Evolutionary conservation across 2,329 filamentous ascomycete species (phyloP), one percentile per base, ranked within the genome.

Genomic region (Elsinoe australis): DNA sequence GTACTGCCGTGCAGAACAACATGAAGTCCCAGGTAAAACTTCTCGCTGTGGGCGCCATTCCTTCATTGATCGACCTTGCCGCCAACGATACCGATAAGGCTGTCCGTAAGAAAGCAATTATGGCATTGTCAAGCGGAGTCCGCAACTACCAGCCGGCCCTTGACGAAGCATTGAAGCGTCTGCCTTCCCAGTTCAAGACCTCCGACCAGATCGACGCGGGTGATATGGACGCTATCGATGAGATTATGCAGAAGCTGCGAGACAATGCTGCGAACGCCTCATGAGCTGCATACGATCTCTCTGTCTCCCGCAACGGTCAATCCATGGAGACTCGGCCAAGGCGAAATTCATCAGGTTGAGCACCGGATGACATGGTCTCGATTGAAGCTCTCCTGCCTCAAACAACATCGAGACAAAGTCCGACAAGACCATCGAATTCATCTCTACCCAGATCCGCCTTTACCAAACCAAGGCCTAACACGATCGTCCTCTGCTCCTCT

Each of bases 1-100:
- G 87, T 44, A 95, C 89, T 4, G 90, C 92, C 7, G 92, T 98
- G 51, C 89, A 96, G 74, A 98, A 98, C 71, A 96, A 98, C 66
- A 75, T 78, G 57, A 83, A 83, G 63, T 82, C 79, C 44, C 92
- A 98, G 69, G 86, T 49, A 41, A 51, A 76, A 71, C 64, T 80
- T 15, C 62, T 81, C 12, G 69, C 71, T 5, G 58, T 75, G 22
- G 85, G 84, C 24, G 87, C 82, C 2, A 71, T 95, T 22, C 77
- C 82, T 29, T 75, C 68, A 24, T 74, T 98, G 17, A 80, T 87
- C 6, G 71, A 73, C 42, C 62, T 95, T 54, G 74, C 79, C 4
- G 32, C 32, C n/a, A 72, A 77, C 34, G 80, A 79, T 51, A 70
- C 82, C 54, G 70, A 76, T 47, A 69, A 73, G 50, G 72, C 74